These are phyloP conservation scores for Xerocomus brunneocitrinus DNA, from an alignment of 768 basidiomycete genomes.

Conservation along the genomic window DNA sequence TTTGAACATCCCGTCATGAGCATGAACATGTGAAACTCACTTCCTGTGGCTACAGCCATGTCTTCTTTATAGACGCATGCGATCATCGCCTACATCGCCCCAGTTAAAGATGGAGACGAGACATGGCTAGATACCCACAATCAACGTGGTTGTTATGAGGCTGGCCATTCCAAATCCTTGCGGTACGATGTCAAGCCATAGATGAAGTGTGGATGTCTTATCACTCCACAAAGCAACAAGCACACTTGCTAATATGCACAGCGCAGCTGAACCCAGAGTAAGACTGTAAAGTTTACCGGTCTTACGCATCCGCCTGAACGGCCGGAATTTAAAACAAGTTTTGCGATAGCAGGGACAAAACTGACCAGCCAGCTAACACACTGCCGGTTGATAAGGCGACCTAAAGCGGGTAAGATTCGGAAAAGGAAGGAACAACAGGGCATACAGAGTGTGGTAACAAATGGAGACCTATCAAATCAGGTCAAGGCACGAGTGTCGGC, in stretches of 20 bases:
- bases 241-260: constrained; percentile 55
- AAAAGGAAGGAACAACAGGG: constrained; percentile 2
- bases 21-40: constrained; percentile 44
- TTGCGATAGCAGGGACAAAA: constrained; percentile 11
- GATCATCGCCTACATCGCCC: constrained; percentile 69
- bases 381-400: constrained; percentile 81
- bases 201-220: constrained; percentile 51
- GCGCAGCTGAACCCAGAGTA: constrained; percentile 58
- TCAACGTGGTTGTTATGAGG: constrained; percentile 80
- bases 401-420: constrained; percentile 36
- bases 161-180: constrained; percentile 83
- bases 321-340: constrained; percentile 2
- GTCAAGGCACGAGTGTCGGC: constrained; percentile 7
- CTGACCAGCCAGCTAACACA: constrained; percentile 81
- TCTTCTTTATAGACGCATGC: constrained; percentile 75
- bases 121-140: constrained; percentile 47
- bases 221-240: constrained; percentile 67
- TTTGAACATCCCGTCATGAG: constrained; percentile 6
- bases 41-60: constrained; percentile 85
- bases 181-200: constrained; percentile 77
- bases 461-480: constrained; percentile 58
- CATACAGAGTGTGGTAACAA: constrained; percentile 86
- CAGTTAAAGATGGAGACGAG: constrained; percentile 1
- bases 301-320: constrained; percentile 69
- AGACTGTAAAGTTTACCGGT: constrained; percentile 84